Evolutionary conservation across 148 eudicot genomes (phyloP).

Genomic region (Cornus suecica): DNA sequence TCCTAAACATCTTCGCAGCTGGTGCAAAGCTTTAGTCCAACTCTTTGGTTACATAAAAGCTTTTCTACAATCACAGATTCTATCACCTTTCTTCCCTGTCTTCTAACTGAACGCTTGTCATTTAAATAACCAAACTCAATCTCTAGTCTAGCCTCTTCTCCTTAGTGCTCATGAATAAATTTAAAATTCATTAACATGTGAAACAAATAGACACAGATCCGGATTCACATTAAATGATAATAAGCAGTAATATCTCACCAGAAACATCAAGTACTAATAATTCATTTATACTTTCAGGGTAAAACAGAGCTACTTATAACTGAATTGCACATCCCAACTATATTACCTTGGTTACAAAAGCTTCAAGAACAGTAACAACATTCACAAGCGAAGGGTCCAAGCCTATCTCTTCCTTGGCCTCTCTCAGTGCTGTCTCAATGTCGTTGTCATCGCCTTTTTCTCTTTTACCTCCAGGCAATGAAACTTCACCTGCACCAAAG

Average conservation of each 20-base stretch:
- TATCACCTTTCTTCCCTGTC: neutral
- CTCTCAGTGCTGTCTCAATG: slow-evolving; percentile 50
- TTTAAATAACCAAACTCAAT: neutral
- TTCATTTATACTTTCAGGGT: neutral
- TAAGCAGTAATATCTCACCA: too few relatives aligned
- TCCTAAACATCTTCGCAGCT: too few relatives aligned
- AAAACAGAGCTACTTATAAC: neutral
- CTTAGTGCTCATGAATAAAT: neutral
- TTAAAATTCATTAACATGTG: too few relatives aligned
- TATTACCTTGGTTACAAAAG: slow-evolving; percentile 32
- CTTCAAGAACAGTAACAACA: slow-evolving; percentile 36
- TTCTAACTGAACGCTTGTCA: neutral
- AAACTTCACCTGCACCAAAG: slow-evolving; percentile 46
- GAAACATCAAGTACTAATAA: too few relatives aligned
- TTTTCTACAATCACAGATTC: neutral
- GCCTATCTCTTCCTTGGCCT: slow-evolving; percentile 62
- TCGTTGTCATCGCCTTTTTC: slow-evolving; percentile 50
- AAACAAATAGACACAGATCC: neutral
- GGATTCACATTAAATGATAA: too few relatives aligned
- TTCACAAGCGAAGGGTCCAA: slow-evolving; percentile 49
- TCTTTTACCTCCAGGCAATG: slow-evolving; percentile 57
- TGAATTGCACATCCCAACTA: neutral
- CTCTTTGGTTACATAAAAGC: neutral
- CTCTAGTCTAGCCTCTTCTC: neutral
- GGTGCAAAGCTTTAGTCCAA: too few relatives aligned